phyloP scores from a whole-genome alignment of 257 asterid species.

The Solanum bukasovii region DNA sequence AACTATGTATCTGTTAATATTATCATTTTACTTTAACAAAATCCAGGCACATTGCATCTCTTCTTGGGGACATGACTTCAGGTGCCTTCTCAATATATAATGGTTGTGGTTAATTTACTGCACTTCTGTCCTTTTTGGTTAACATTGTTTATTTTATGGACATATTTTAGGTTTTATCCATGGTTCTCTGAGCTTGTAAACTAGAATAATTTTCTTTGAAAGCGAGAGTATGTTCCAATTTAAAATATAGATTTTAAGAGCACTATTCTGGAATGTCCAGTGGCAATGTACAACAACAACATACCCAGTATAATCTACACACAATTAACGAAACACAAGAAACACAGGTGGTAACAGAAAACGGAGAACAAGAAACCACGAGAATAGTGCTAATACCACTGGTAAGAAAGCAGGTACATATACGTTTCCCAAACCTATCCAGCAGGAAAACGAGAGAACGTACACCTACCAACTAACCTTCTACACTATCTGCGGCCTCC shows the following conservation, averaged over 20 bases:
- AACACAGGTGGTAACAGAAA: neutral
- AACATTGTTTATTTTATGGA: neutral
- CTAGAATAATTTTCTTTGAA: neutral
- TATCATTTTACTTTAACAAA: conserved; percentile 7
- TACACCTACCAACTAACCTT: neutral
- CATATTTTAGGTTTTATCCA: neutral
- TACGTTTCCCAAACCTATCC: neutral
- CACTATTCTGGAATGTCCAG: neutral
- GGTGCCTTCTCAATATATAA: conserved; percentile 33
- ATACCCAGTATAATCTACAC: neutral
- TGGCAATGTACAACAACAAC: neutral
- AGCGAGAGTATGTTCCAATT: neutral
- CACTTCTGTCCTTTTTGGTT: neutral
- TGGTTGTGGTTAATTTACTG: neutral
- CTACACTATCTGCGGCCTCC: neutral
- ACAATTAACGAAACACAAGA: neutral
- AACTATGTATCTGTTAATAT: neutral
- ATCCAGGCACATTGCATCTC: conserved; percentile 95
- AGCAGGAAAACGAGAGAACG: neutral
- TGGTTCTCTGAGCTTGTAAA: neutral
- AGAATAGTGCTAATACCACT: neutral
- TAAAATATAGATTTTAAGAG: neutral
- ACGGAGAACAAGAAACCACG: neutral
- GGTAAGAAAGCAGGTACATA: neutral
- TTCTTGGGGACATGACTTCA: conserved; percentile 97